Base-by-base conservation (phyloP, 2,329 filamentous ascomycete genomes). In the Aspergillus sergii region DNA sequence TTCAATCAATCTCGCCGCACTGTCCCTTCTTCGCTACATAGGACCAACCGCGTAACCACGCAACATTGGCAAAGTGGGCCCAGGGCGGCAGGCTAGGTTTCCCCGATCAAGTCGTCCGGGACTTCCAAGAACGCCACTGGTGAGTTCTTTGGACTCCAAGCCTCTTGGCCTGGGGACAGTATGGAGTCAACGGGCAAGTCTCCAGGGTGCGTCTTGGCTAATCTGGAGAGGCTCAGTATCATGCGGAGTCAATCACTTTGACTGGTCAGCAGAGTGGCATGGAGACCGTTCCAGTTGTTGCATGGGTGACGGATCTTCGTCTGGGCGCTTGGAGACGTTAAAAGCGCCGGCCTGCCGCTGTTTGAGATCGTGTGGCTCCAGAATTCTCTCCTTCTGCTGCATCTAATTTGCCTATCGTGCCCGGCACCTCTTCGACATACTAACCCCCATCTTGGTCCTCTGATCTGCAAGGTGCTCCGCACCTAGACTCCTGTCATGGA, bases 331-430 rank as follows among this genome's bases (percentile, higher is more conserved):
- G 45, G 11, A 16, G n/a, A 58, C 21, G 26, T 58, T 58, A 61
- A 61, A 61, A 53, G 57, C 34, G 30, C 28, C 54, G 46, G 12
- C 14, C 55, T n/a, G 45, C 60, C 55, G 36, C 46, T 16, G 26
- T 53, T n/a, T 34, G 21, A 51, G 34, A 28, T 36, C 21, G 19
- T 30, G n/a, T 39, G 10, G 57, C 39, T 50, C 48, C 57, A 60
- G 51, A 51, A 48, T 26, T 53, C n/a, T 50, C 57, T 43, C 46
- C 43, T 51, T 41, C 32, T 36, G 11, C 59, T 61, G 45, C 21
- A 46, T 64, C 59, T 64, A 34, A 64, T 64, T 64, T 64, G 56
- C 43, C 36, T 64, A 21, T 48, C 21, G 36, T 28, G 9, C 19
- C 21, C 51, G 54, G 36, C 32, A 46, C n/a, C 32, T 57, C 23